Evolutionary conservation across 768 basidiomycete genomes (phyloP).

Genomic region (Podaxis pistillaris): DNA sequence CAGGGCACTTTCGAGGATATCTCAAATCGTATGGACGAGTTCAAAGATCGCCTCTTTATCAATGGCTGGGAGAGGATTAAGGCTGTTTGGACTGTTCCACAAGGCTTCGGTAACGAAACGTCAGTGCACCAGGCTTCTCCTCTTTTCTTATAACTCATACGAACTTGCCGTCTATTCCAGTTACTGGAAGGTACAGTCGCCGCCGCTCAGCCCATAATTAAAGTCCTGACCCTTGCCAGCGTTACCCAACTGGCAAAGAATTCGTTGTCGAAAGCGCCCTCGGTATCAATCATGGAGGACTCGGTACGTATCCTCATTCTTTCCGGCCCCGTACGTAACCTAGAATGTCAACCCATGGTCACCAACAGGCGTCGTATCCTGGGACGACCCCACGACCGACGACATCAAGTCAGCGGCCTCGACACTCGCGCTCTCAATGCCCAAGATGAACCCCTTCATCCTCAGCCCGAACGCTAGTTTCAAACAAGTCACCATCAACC

Average conservation of each 20-base stretch:
- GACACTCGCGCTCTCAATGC: conserved; percentile 41
- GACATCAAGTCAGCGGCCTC: conserved; percentile 57
- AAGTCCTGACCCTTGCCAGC: conserved; percentile 19
- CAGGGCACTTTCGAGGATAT: conserved; percentile 71
- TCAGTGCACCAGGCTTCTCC: conserved; percentile 27
- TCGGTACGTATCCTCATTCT: conserved; percentile 36
- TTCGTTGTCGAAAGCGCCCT: conserved; percentile 65
- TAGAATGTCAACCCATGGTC: background rate
- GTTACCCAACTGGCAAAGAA: conserved; percentile 66
- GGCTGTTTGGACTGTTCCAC: conserved; percentile 78
- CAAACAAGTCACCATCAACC: conserved; percentile 35
- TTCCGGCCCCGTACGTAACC: background rate
- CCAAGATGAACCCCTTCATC: conserved; percentile 46
- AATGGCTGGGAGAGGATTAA: conserved; percentile 70
- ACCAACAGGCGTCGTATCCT: conserved; percentile 42
- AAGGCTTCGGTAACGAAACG: conserved; percentile 67
- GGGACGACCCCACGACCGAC: conserved; percentile 51
- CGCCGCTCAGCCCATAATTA: background rate
- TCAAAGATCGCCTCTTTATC: conserved; percentile 52
- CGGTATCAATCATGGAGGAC: conserved; percentile 68
- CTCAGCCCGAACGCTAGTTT: conserved; percentile 39
- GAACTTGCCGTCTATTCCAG: conserved; percentile 20
- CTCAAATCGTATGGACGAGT: conserved; percentile 64
- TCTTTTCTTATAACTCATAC: background rate
- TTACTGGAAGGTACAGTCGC: conserved; percentile 46